Conservation (phyloP, 2,329 filamentous ascomycete genomes). For the Aspergillus fructus region DNA sequence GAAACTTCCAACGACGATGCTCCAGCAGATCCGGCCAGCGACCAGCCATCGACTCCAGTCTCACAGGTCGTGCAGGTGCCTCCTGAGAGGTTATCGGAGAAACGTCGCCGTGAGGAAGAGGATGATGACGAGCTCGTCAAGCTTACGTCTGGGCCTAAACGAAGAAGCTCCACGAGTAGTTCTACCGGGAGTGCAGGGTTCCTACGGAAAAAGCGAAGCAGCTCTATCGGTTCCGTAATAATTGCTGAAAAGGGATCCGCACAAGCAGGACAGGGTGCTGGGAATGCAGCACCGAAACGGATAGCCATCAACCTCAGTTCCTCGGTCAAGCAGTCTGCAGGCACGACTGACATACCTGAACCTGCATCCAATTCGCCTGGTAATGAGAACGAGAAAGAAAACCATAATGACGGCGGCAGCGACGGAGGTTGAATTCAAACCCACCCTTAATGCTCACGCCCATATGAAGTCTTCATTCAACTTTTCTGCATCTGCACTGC, state of each 20-base stretch:
- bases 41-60: conserved; percentile 22
- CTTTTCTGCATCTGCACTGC: conserved; percentile 7
- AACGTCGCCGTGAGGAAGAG: conserved; percentile 80
- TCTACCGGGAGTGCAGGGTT: conserved; percentile 33
- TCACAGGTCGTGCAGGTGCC: conserved; percentile 42
- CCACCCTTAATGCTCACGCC: not conserved
- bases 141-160: conserved; percentile 57
- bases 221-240: conserved; percentile 28
- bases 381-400: conserved; percentile 33
- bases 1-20: conserved; percentile 22
- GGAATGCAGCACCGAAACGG: conserved; percentile 32
- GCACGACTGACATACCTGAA: conserved; percentile 17
- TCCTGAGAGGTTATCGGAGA: conserved; percentile 79
- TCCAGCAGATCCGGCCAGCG: conserved; percentile 27
- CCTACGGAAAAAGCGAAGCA: conserved; percentile 33
- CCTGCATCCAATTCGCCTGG: conserved; percentile 19
- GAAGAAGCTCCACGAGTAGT: conserved; percentile 44
- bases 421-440: conserved; percentile 21
- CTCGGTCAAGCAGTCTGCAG: conserved; percentile 20
- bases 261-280: conserved; percentile 14
- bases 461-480: not conserved
- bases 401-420: conserved; percentile 23
- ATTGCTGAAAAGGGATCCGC: conserved; percentile 27
- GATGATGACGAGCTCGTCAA: conserved; percentile 92
- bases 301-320: conserved; percentile 42